Evolutionary conservation across 2,329 filamentous ascomycete species (phyloP), one percentile per base, ranked within the genome.

Genomic region (Xylaria sp.): DNA sequence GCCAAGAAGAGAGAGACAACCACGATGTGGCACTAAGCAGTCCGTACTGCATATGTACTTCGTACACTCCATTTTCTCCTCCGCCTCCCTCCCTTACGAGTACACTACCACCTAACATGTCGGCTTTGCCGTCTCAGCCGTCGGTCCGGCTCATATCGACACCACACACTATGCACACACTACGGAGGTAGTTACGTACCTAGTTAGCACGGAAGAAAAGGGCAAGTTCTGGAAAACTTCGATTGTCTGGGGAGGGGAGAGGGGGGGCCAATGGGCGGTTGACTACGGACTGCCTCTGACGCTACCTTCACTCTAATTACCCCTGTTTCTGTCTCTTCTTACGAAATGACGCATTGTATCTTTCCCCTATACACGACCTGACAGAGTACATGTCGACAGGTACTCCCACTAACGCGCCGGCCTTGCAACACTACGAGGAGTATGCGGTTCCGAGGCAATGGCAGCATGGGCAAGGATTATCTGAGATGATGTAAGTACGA

Each of bases 111-210:
- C 37, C 37, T 13, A 63, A 30, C 60, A 63, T 58, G 30, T 65
- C 63, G 63, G 63, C 63, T 63, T 61, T 61, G 63, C 63, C 63
- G 63, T 65, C 57, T 61, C 60, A 63, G 61, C 63, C 59, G 63
- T 61, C 50, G 48, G 53, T 54, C 50, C 51, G 53, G 56, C 58
- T 60, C 56, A 47, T 59, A 42, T 30, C 23, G 23, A 30, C 23
- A 30, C 23, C 37, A 42, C 37, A 44, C 34, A 59, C 23, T 61
- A 59, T 58, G 3, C 37, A 42, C 37, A 42, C 37, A 42, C 37
- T 13, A 42, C 23, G 23, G 23, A 30, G 23, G 23, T 30, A 30
- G 23, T 30, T 30, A 30, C 23, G 23, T 30, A 30, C 23, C 23
- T 30, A 30, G 23, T 30, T 42, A 42, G 37, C 37, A 42, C 37